These are phyloP conservation scores for Ceratocystiopsis sp. DNA, from an alignment of 2,329 filamentous ascomycete genomes.

Conservation along the genomic window DNA sequence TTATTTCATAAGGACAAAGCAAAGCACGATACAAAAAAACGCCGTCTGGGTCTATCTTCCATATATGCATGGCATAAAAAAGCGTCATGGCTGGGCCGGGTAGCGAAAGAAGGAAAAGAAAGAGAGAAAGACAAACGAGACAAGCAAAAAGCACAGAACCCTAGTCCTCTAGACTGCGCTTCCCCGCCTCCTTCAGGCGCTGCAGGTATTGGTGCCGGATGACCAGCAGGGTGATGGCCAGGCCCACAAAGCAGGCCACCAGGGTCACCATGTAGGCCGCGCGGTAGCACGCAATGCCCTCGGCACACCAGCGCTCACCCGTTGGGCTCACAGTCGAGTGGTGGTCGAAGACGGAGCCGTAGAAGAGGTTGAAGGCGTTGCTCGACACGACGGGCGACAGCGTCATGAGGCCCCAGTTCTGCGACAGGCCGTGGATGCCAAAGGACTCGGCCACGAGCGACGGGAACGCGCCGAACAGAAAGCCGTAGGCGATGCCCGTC, in stretches of 20 bases:
- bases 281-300: conserved; percentile 67
- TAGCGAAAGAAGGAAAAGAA: no score
- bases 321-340: conserved; percentile 54
- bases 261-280: conserved; percentile 69
- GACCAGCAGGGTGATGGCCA: conserved; percentile 52
- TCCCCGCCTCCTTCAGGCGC: conserved; percentile 18
- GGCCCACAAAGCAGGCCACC: conserved; percentile 49
- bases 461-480: conserved; percentile 86
- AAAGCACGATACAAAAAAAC: no score
- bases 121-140: neutral
- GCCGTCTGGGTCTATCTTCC: no score
- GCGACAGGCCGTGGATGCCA: conserved; percentile 71
- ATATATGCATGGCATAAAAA: no score
- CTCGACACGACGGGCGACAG: conserved; percentile 73
- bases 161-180: conserved; percentile 10
- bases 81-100: no score
- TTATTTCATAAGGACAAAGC: no score
- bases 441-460: conserved; percentile 82
- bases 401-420: conserved; percentile 96
- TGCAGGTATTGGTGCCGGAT: conserved; percentile 40
- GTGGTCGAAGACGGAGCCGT: conserved; percentile 66
- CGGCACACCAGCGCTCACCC: conserved; percentile 56
- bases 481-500: conserved; percentile 80
- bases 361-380: conserved; percentile 85
- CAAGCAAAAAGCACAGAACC: neutral